These are phyloP conservation scores for Agrocybe chaxingu DNA, from an alignment of 768 basidiomycete species.

Conservation along the genomic window DNA sequence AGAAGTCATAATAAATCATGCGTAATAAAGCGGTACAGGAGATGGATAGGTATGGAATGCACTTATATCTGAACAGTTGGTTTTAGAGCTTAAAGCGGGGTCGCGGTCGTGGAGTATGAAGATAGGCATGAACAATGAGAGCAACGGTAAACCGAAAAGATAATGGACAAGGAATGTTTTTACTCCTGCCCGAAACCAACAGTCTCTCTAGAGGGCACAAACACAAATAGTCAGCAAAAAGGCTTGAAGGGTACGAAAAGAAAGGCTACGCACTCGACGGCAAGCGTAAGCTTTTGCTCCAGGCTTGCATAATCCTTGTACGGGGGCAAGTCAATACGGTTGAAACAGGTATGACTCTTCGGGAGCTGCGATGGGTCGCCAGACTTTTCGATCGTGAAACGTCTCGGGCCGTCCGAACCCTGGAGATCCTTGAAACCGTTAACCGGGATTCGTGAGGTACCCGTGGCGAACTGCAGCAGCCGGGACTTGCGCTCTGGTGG, in stretches of 20 bases:
- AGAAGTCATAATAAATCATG: neutral
- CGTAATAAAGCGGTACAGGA: neutral
- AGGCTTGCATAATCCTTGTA: slow-evolving; percentile 94
- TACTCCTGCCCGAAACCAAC: slow-evolving; percentile 94
- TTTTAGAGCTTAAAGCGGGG: too few species aligned
- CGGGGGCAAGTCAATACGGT: slow-evolving; percentile 93
- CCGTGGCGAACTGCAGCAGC: slow-evolving; percentile 93
- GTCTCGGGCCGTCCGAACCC: slow-evolving; percentile 93
- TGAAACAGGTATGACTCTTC: slow-evolving; percentile 97
- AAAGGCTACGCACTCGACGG: slow-evolving; percentile 74
- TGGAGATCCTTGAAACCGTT: slow-evolving; percentile 99
- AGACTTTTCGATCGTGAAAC: slow-evolving; percentile 98
- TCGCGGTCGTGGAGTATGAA: neutral
- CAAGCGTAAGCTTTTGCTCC: slow-evolving; percentile 93
- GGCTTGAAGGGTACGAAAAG: neutral
- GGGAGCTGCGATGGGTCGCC: slow-evolving; percentile 96
- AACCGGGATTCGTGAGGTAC: slow-evolving; percentile 95
- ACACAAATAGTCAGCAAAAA: slow-evolving; percentile 9
- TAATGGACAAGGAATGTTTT: slow-evolving; percentile 16
- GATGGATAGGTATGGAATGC: neutral
- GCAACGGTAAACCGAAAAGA: slow-evolving; percentile 1
- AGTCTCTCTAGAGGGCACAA: slow-evolving; percentile 61
- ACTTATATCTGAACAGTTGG: too few species aligned
- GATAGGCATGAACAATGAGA: neutral
- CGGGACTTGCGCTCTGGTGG: slow-evolving; percentile 98